Base-by-base conservation (phyloP, 2,329 filamentous ascomycete genomes). In the Hypoxylon sp. region DNA sequence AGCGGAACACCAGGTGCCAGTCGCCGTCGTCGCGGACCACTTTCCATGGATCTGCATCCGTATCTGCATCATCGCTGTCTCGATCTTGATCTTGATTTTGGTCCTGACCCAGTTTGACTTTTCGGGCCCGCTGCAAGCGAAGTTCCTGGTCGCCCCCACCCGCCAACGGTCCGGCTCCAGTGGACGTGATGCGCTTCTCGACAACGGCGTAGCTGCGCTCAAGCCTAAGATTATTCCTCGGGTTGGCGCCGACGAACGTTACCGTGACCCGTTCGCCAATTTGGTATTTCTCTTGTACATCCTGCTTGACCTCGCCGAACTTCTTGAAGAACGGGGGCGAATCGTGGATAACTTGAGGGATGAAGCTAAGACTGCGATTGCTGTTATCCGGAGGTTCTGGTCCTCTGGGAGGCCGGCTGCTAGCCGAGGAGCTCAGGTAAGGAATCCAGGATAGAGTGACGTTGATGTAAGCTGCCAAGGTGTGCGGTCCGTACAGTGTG, bases 381-480 rank as follows among this genome's bases (percentile, higher is more conserved):
- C 88, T 88, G 77, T 97, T 93, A 76, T 96, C 88, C 0, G 93
- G 93, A 1, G 94, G 93, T 1, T 81, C 79, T 0, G 87, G 88
- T 1, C 85, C 88, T 20, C 80, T 72, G 0, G 78, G 73, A 64
- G 80, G 72, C 73, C 78, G 61, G 74, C 73, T 70, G 66, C 74
- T 74, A 48, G 82, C 73, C 5, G 83, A 77, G 9, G 83, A 77
- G 14, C 83, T 80, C 5, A 97, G 84, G 70, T 90, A 91, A 2
- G 87, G 87, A 1, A 97, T 83, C 69, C 89, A 87, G 0, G 84
- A 85, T 11, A 92, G 80, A 0, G 92, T 94, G 16, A 93, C 82
- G 74, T 96, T 92, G 77, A 97, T 91, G 79, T 96, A 94, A 0
- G 93, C 94, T 16, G 91, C 89, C n/a, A 97, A 83, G 0, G 92